Conservation (phyloP, 257 asterid species). For the Solanum pinnatisectum region DNA sequence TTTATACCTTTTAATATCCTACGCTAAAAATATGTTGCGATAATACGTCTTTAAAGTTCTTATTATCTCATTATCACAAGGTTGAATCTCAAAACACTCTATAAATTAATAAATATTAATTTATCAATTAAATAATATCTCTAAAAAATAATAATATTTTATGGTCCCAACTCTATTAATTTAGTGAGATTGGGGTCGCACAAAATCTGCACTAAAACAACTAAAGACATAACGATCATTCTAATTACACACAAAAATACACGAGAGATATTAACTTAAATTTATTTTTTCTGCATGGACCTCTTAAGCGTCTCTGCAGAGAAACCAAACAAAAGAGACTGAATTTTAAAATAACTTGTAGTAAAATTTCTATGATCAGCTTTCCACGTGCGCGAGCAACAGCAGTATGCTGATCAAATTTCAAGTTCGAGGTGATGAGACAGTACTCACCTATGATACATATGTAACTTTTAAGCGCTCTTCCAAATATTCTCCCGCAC, state of each 20-base stretch:
- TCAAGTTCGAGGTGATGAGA: not conserved
- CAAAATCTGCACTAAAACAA: too few relatives aligned
- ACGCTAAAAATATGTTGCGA: too few relatives aligned
- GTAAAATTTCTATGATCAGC: not conserved
- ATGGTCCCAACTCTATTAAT: too few relatives aligned
- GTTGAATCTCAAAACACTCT: too few relatives aligned
- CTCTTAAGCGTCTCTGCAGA: not conserved
- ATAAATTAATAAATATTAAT: too few relatives aligned
- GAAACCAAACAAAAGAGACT: not conserved
- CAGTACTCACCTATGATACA: constrained; percentile 1
- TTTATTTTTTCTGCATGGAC: not conserved
- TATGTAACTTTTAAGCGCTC: constrained; percentile 33
- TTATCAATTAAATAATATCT: too few relatives aligned
- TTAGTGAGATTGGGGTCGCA: too few relatives aligned
- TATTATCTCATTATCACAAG: too few relatives aligned
- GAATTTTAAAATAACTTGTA: not conserved
- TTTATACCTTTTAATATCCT: too few relatives aligned
- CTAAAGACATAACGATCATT: not conserved
- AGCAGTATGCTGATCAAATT: not conserved
- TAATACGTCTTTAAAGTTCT: too few relatives aligned
- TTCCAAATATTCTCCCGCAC: constrained; percentile 38
- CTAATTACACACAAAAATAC: not conserved
- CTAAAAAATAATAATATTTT: too few relatives aligned
- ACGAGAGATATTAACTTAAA: not conserved
- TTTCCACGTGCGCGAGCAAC: not conserved